Conservation (phyloP, 148 eudicot species). For the Agrostemma githago region DNA sequence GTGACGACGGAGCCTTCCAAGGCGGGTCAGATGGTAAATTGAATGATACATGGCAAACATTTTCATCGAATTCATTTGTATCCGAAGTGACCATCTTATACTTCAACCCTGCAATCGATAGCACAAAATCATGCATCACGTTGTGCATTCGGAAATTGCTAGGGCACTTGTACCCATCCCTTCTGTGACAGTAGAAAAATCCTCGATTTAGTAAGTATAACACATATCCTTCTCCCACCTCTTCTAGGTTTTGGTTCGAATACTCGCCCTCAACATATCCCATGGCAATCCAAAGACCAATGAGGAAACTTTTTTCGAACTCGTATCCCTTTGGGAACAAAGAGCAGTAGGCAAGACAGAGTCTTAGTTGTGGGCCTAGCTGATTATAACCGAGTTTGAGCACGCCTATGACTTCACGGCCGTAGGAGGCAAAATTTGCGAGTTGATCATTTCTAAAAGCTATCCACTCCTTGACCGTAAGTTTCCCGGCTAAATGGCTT, state of each 20-base stretch:
- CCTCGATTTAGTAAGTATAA: not conserved
- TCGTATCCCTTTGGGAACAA: not conserved
- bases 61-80: slow-evolving; percentile 2
- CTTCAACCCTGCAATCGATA: slow-evolving; percentile 4
- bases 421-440: not conserved
- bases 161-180: not conserved
- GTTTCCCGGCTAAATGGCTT: slow-evolving; percentile 6
- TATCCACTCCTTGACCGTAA: not conserved
- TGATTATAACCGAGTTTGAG: slow-evolving; percentile 10
- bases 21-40: not conserved
- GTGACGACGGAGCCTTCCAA: not conserved
- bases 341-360: slow-evolving; percentile 16
- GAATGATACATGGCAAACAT: slow-evolving; percentile 13
- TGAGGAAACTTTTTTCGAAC: not conserved
- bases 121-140: slow-evolving; percentile 1
- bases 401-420: not conserved
- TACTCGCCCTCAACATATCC: slow-evolving; percentile 3
- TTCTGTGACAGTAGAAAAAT: not conserved
- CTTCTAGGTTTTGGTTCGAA: slow-evolving; percentile 7
- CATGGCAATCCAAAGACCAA: slow-evolving; percentile 18
- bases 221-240: slow-evolving; percentile 10
- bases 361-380: not conserved
- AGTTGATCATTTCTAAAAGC: not conserved
- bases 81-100: slow-evolving; percentile 13
- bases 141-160: not conserved